Base-by-base conservation (phyloP, 129 eudicot species). In the Pittosporum tobira region DNA sequence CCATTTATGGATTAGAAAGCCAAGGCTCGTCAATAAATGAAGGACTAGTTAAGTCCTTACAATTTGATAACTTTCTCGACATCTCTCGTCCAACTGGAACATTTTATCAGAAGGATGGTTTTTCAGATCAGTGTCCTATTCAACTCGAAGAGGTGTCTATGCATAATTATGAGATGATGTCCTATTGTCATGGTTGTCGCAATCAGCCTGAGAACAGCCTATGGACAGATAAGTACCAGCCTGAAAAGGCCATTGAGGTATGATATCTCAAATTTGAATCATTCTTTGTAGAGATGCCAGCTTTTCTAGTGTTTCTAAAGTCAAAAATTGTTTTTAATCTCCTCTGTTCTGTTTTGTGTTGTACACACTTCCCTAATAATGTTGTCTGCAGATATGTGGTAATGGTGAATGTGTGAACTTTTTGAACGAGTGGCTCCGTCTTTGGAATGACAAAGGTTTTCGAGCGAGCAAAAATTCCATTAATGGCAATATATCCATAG, bases 211-310 rank as follows among this genome's bases (percentile, higher is more conserved):
- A 62, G 48, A 87, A 84, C 73, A 74, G 94, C 79, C 71, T 93
- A 68, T 93, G 99, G 99, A 87, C 96, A 51, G 74, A 68, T 62
- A 93, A 93, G 66, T 87, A 87, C 77, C 86, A 81, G 78, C 96
- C 99, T 59, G 79, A 65, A 69, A 87, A 71, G 51, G 93, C 96
- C 67, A 52, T 52, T 38, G 88, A 93, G 99, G 99, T 93, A 12
- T 50, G 52, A 48, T 65, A 68, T 66, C 63, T 66, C 37, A 29
- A 15, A 56, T 49, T 24, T 47, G 3, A 53, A 24, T 48, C 3
- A 10, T 44, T 71, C 37, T 3, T 14, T 57, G 36, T 18, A 24
- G 31, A 48, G 61, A n/a, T 21, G 23, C n/a, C 24, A 12, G 6
- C 43, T 15, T 52, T 49, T 46, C 37, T 14, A 38, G 38, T 57